These are phyloP conservation scores for Melampsora occidentalis DNA, from an alignment of 1,284 basidiomycete genomes.

Conservation along the genomic window DNA sequence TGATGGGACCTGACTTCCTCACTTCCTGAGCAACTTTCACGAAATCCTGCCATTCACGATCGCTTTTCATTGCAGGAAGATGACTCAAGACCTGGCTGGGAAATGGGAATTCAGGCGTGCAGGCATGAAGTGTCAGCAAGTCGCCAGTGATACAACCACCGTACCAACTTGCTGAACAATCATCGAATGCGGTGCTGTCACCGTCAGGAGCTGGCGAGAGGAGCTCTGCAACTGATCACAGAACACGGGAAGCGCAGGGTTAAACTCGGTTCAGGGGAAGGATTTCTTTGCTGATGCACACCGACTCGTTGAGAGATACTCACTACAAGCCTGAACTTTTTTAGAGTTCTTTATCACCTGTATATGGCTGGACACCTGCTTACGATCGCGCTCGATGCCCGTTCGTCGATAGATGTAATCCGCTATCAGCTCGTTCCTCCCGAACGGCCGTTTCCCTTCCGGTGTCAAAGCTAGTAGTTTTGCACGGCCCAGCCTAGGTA, in stretches of 20 bases:
- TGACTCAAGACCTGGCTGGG: slow-evolving; percentile 20
- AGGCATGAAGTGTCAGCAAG: slow-evolving; percentile 22
- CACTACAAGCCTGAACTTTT: slow-evolving; percentile 53
- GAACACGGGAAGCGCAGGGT: background rate
- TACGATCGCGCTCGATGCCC: slow-evolving; percentile 52
- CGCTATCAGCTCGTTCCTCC: slow-evolving; percentile 60
- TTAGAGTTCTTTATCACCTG: slow-evolving; percentile 54
- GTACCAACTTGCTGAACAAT: slow-evolving; percentile 29
- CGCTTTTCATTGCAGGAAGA: background rate
- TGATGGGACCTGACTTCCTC: too few species aligned
- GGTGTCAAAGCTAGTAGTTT: slow-evolving; percentile 55
- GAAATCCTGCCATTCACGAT: slow-evolving; percentile 15
- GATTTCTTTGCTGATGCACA: background rate
- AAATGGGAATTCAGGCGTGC: slow-evolving; percentile 35
- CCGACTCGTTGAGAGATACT: slow-evolving; percentile 24
- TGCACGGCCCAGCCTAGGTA: slow-evolving; percentile 57
- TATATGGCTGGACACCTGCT: slow-evolving; percentile 54
- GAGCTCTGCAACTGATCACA: slow-evolving; percentile 6
- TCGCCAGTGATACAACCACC: slow-evolving; percentile 25
- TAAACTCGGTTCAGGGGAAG: background rate
- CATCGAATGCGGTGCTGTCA: slow-evolving; percentile 18
- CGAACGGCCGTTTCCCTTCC: slow-evolving; percentile 56
- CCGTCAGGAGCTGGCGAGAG: background rate
- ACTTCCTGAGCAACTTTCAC: background rate
- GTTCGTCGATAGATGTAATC: slow-evolving; percentile 58